phyloP scores from a whole-genome alignment of 768 basidiomycete genomes.

The Suillus subalutaceus region DNA sequence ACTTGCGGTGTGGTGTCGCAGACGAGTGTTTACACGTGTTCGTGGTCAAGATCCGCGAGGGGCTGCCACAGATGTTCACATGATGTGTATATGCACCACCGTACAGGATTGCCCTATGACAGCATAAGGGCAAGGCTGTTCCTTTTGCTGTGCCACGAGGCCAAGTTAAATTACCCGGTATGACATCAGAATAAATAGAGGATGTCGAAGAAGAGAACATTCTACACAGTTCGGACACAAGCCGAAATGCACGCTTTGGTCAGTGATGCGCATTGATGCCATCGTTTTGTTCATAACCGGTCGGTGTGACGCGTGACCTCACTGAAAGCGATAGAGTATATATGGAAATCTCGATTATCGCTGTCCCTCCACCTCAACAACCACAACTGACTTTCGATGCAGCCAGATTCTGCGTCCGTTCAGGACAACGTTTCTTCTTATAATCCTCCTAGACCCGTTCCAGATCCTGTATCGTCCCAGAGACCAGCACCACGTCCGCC shows the following conservation, averaged over 20 bases:
- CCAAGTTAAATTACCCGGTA: not conserved
- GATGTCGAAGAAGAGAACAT: not conserved
- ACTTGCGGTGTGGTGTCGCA: not conserved
- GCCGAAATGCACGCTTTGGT: not conserved
- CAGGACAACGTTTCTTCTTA: slow-evolving; percentile 17
- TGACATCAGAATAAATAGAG: not conserved
- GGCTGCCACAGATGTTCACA: not conserved
- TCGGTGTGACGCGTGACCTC: slow-evolving; percentile 25
- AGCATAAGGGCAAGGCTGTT: not conserved
- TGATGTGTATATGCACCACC: not conserved
- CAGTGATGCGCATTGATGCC: not conserved
- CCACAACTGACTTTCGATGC: slow-evolving; percentile 22
- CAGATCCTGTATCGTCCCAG: slow-evolving; percentile 10
- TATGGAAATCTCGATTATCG: slow-evolving; percentile 40
- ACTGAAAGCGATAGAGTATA: slow-evolving; percentile 22
- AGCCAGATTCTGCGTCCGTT: slow-evolving; percentile 18
- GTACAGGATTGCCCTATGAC: no score
- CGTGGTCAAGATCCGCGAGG: not conserved
- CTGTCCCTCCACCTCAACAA: slow-evolving; percentile 22
- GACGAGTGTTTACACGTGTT: not conserved
- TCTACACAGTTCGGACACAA: not conserved
- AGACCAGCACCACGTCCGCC: slow-evolving; percentile 18
- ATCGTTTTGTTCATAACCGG: not conserved
- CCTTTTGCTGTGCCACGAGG: not conserved
- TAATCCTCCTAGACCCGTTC: slow-evolving; percentile 10